Conservation (phyloP, 2,329 filamentous ascomycete species). For the Fusarium nematophilum region DNA sequence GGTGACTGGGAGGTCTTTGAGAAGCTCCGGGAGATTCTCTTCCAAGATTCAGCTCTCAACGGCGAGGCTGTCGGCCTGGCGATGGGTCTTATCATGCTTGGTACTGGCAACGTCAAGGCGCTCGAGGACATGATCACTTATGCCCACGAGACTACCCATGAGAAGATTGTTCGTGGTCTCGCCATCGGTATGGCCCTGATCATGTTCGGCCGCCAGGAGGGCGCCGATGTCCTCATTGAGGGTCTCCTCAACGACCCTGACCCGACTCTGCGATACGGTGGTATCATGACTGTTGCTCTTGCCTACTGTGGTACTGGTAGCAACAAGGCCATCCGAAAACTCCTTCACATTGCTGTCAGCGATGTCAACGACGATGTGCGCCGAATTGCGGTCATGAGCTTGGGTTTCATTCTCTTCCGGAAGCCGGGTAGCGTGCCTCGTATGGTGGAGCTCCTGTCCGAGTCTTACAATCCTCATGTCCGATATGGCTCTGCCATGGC, state of each 20-base stretch:
- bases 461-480: constrained; percentile 99
- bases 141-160: constrained; percentile 96
- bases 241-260: constrained; percentile 93
- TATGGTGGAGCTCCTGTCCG: constrained; percentile 97
- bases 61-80: constrained; percentile 95
- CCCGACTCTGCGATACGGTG: constrained; percentile 92
- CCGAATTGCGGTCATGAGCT: constrained; percentile 94
- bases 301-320: constrained; percentile 97
- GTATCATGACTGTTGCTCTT: constrained; percentile 98
- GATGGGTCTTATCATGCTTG: constrained; percentile 98
- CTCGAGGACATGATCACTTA: constrained; percentile 98
- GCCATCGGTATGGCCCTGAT: constrained; percentile 97
- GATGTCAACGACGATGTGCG: constrained; percentile 98
- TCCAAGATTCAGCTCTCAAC: constrained; percentile 94
- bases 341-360: constrained; percentile 95
- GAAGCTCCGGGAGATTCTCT: constrained; percentile 87
- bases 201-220: constrained; percentile 97
- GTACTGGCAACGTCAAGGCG: constrained; percentile 94
- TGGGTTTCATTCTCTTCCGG: constrained; percentile 98
- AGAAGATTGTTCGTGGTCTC: constrained; percentile 97
- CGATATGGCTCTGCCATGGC: constrained; percentile 99
- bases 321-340: constrained; percentile 97
- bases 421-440: constrained; percentile 97
- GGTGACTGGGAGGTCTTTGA: constrained; percentile 92
- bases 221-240: constrained; percentile 93